Base-by-base conservation (phyloP, 805 yeast genomes). In the Pichia thaimueangensis region DNA sequence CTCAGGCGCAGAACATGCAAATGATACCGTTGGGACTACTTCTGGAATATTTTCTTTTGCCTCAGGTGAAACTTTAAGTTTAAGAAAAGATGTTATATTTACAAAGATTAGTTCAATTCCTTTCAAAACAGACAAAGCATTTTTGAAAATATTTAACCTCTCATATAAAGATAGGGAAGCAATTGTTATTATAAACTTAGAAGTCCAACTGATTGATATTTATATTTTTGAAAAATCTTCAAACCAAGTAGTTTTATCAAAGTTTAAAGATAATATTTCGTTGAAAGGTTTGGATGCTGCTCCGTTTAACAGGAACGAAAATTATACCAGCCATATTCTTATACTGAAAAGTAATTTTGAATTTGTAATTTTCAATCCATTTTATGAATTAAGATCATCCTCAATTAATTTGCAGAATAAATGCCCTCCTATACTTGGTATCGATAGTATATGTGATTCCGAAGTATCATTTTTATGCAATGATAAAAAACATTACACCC, bases 71-170 rank as follows among this genome's bases (percentile, higher is more conserved):
- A 48, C 60, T 6, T 56, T 64, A 6, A 49, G 57, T 5, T 57
- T 76, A 19, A 64, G 78, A 30, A 85, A 82, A 51, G 95, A 86
- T 57, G 71, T 82, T 53, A 79, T 82, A n/a, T 63, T 86, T 46
- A 77, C 88, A 0, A 75, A 73, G 53, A 59, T 84, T 2, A 78
- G 77, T 15, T 59, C 73, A 0, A 54, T 60, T 68, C 30, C 64
- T 56, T 39, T 61, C 11, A 56, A 58, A 16, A 62, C 63, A 5
- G 55, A 62, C n/a, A 47, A 57, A 10, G 37, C 50, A 2, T 39
- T 57, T 15, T 47, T 74, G 23, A 66, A 67, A 35, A 56, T 70
- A 1, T 57, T 61, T 37, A 67, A 67, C 8, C 45, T 75, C n/a
- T 51, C 55, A 5, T 74, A 65, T 47, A 71, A 70, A 19, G 76